Conservation (phyloP, 2,329 filamentous ascomycete genomes). For the Lasiodiplodia sp. region DNA sequence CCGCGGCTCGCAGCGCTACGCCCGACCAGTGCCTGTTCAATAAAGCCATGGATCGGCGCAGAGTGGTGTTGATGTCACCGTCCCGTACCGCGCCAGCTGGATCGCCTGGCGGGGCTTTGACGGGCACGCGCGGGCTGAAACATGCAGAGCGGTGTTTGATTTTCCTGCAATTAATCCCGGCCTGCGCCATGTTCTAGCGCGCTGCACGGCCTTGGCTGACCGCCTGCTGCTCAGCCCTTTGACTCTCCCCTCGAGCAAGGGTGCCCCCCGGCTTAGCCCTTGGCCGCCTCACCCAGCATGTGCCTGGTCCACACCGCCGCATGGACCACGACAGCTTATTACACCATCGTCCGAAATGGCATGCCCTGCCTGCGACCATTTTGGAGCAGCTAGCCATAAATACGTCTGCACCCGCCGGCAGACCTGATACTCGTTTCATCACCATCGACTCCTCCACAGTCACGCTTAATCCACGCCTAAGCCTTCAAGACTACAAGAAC, state of each 20-base stretch:
- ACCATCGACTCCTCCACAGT: conserved; percentile 32
- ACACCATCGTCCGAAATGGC: conserved; percentile 50
- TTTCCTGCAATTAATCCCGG: conserved; percentile 37
- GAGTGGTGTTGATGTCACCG: conserved; percentile 28
- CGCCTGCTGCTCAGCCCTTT: conserved; percentile 30
- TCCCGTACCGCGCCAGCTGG: conserved; percentile 14
- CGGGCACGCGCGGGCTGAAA: conserved; percentile 52
- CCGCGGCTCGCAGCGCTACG: conserved; percentile 19
- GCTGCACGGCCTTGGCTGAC: conserved; percentile 27
- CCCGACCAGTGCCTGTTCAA: conserved; percentile 10
- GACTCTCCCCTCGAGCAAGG: conserved; percentile 27
- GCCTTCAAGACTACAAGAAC: conserved; percentile 11
- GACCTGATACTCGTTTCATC: conserved; percentile 44
- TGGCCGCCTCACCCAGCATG: conserved; percentile 49
- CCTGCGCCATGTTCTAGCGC: conserved; percentile 42
- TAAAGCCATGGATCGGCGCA: conserved; percentile 23
- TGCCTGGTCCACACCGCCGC: conserved; percentile 50
- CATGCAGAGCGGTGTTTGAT: conserved; percentile 41
- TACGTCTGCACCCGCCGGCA: conserved; percentile 43
- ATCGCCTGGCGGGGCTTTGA: conserved; percentile 35
- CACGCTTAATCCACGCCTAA: conserved; percentile 28
- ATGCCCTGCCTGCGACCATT: conserved; percentile 48
- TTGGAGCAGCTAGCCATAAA: conserved; percentile 49
- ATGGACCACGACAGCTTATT: conserved; percentile 47
- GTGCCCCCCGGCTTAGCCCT: conserved; percentile 35